phyloP scores from a whole-genome alignment of 306 rosid genomes.

The Prosopis cineraria region DNA sequence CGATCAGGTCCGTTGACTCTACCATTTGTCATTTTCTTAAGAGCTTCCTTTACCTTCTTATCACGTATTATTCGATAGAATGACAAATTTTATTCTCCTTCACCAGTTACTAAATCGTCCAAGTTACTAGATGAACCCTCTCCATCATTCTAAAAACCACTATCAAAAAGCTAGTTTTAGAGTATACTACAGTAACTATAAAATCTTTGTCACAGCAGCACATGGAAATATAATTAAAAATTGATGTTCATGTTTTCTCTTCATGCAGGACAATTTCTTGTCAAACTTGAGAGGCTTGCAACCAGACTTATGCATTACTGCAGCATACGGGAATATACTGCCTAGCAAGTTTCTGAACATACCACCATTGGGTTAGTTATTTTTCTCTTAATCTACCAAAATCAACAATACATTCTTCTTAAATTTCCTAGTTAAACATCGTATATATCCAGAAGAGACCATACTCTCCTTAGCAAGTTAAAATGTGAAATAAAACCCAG shows the following conservation, averaged over 20 bases:
- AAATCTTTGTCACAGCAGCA: not conserved
- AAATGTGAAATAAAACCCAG: not conserved
- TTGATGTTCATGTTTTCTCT: conserved; percentile 11
- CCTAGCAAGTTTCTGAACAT: conserved; percentile 48
- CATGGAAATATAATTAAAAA: not conserved
- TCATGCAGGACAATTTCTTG: conserved; percentile 68
- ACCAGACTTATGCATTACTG: conserved; percentile 71
- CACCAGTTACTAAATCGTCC: no score
- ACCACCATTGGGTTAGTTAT: conserved; percentile 55
- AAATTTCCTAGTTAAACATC: not conserved
- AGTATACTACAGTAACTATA: not conserved
- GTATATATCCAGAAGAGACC: not conserved
- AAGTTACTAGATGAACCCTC: no score
- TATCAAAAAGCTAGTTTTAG: not conserved
- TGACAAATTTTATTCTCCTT: no score
- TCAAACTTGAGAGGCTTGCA: conserved; percentile 69
- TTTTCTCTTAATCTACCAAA: not conserved
- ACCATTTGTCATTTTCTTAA: no score
- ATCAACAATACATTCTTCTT: not conserved
- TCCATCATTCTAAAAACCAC: no score
- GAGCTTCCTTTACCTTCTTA: no score
- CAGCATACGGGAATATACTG: conserved; percentile 55
- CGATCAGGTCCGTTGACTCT: no score
- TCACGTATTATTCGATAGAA: no score
- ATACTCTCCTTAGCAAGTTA: not conserved